A percentile compares a stretch with the other conserved stretches of the same genome.
These are phyloP conservation scores for Saposhnikovia divaricata DNA, from an alignment of 129 eudicot genomes.

Conservation along the genomic window DNA sequence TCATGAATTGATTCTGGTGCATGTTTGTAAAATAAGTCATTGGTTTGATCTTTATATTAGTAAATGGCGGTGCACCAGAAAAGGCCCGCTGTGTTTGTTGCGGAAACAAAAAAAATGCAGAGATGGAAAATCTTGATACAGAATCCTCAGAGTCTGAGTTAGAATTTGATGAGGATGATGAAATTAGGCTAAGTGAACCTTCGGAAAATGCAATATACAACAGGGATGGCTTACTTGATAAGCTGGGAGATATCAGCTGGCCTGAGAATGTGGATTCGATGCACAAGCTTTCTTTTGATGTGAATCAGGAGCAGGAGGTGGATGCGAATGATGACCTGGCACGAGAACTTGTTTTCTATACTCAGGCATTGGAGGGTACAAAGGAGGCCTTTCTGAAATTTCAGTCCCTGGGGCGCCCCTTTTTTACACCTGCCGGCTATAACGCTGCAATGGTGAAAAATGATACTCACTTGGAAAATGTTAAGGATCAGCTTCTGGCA, in stretches of 20 bases:
- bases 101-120: background rate
- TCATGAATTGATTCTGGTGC: background rate
- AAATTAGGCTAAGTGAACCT: constrained; percentile 42
- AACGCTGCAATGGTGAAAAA: constrained; percentile 84
- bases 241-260: constrained; percentile 52
- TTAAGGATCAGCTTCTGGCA: constrained; percentile 59
- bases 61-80: background rate
- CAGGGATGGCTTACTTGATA: constrained; percentile 49
- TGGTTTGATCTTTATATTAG: background rate
- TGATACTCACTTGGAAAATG: constrained; percentile 79
- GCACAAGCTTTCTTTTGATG: constrained; percentile 47
- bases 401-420: constrained; percentile 58
- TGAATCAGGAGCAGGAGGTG: constrained; percentile 49
- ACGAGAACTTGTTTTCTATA: constrained; percentile 73
- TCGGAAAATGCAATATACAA: constrained; percentile 52
- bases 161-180: constrained; percentile 34
- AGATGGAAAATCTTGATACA: constrained; percentile 20
- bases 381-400: constrained; percentile 61
- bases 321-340: constrained; percentile 74
- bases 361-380: constrained; percentile 80
- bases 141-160: constrained; percentile 33
- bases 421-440: constrained; percentile 72
- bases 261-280: constrained; percentile 49
- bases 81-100: background rate
- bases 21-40: background rate